These are phyloP conservation scores for Alternaria postmessia DNA, from an alignment of 2,329 filamentous ascomycete species.

Conservation along the genomic window DNA sequence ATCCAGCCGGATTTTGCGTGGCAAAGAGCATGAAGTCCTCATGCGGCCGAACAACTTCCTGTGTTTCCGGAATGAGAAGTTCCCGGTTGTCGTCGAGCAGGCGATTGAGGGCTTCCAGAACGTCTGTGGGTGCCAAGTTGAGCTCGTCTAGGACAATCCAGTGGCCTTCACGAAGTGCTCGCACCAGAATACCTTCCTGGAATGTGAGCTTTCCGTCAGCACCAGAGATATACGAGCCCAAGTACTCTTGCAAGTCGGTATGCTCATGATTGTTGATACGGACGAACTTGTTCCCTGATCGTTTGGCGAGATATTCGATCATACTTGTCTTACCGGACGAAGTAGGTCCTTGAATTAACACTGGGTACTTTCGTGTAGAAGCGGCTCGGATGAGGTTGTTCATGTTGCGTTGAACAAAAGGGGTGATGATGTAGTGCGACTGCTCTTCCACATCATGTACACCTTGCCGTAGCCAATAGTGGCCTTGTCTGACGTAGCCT, in stretches of 20 bases:
- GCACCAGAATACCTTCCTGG: conserved; percentile 91
- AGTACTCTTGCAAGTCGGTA: conserved; percentile 95
- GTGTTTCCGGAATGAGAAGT: conserved; percentile 93
- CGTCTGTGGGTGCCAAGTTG: conserved; percentile 95
- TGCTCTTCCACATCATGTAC: conserved; percentile 72
- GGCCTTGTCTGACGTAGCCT: conserved; percentile 82
- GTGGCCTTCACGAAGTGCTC: conserved; percentile 88
- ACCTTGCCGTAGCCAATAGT: conserved; percentile 91
- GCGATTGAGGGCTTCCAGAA: conserved; percentile 93
- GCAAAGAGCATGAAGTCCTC: conserved; percentile 98
- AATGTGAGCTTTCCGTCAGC: conserved; percentile 85
- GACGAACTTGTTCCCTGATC: conserved; percentile 95
- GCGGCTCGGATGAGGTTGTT: conserved; percentile 93
- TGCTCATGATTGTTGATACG: conserved; percentile 99
- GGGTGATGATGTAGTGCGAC: conserved; percentile 93
- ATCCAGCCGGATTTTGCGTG: conserved; percentile 93
- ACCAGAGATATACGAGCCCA: conserved; percentile 91
- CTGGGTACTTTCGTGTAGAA: conserved; percentile 89
- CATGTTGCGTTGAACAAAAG: conserved; percentile 92
- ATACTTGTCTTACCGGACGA: conserved; percentile 99
- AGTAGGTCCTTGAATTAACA: conserved; percentile 94
- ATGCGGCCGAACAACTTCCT: conserved; percentile 90
- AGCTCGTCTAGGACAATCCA: conserved; percentile 99
- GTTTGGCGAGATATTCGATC: conserved; percentile 98
- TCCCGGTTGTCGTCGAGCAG: conserved; percentile 96